Conservation (phyloP, 306 rosid genomes). For the Lathyrus sativus region DNA sequence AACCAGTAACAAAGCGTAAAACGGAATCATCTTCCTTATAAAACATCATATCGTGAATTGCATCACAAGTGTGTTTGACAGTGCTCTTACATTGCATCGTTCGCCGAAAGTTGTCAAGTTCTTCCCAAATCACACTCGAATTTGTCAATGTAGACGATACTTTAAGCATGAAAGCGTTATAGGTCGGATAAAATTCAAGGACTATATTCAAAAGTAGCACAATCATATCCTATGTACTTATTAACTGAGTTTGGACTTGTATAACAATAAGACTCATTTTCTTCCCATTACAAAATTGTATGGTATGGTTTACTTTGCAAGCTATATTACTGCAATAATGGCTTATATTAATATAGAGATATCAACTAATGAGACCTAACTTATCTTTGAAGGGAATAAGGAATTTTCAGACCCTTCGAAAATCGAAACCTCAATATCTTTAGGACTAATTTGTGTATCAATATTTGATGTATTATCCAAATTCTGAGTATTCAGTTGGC, state of each 20-base stretch:
- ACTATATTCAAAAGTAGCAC: constrained; percentile 14
- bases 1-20: too few relatives aligned
- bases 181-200: background rate
- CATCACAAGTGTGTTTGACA: too few relatives aligned
- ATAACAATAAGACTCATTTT: background rate
- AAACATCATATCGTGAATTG: too few relatives aligned
- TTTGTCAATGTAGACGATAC: too few relatives aligned
- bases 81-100: too few relatives aligned
- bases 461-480: constrained; percentile 31
- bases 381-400: constrained; percentile 44
- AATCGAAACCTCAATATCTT: constrained; percentile 43
- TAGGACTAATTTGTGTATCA: constrained; percentile 31
- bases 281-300: constrained; percentile 20
- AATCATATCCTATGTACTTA: constrained; percentile 28
- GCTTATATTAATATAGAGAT: background rate
- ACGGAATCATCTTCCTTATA: too few relatives aligned
- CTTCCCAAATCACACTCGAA: too few relatives aligned
- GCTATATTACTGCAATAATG: background rate
- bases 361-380: constrained; percentile 36
- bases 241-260: constrained; percentile 23
- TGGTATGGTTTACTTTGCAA: background rate
- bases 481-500: constrained; percentile 34
- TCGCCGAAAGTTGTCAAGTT: too few relatives aligned
- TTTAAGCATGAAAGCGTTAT: too few relatives aligned
- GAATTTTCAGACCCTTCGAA: constrained; percentile 42